Conservation (phyloP, 192 early-diverging fungal species). For the Podila epicladia region DNA sequence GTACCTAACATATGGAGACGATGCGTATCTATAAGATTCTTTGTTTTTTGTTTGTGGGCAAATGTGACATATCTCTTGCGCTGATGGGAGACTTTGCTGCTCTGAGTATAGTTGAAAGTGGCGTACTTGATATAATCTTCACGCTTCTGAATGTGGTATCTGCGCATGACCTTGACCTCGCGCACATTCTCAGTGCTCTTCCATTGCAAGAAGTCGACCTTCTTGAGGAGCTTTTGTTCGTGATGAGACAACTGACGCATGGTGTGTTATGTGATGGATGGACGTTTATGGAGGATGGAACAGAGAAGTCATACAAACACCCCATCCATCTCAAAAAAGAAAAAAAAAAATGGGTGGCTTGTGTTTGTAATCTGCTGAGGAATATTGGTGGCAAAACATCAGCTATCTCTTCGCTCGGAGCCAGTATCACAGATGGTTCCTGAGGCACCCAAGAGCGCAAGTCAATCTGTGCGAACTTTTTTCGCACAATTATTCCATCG, state of each 20-base stretch:
- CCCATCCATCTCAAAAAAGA: background rate
- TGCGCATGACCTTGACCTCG: slow-evolving; percentile 87
- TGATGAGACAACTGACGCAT: slow-evolving; percentile 90
- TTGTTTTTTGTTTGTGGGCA: too few species aligned
- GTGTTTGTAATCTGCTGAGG: too few species aligned
- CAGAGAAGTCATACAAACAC: background rate
- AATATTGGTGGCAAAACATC: too few species aligned
- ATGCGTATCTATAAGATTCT: background rate
- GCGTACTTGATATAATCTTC: slow-evolving; percentile 89
- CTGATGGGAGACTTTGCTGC: too few species aligned
- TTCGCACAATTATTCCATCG: too few species aligned
- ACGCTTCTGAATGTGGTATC: slow-evolving; percentile 88
- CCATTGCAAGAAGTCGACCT: slow-evolving; percentile 96
- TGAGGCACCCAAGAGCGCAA: too few species aligned
- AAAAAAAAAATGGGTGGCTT: slow-evolving; percentile 3
- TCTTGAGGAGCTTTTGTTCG: slow-evolving; percentile 95
- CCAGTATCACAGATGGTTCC: too few species aligned
- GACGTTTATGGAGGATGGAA: background rate
- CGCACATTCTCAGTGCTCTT: slow-evolving; percentile 84
- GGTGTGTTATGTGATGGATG: slow-evolving; percentile 1
- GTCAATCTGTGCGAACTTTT: too few species aligned
- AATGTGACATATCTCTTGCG: too few species aligned
- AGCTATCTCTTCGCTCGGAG: too few species aligned
- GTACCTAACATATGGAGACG: slow-evolving; percentile 64
- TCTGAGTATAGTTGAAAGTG: background rate